phyloP scores from a whole-genome alignment of 352 stramenopile species.

The Phytophthora fragariaefolia region DNA sequence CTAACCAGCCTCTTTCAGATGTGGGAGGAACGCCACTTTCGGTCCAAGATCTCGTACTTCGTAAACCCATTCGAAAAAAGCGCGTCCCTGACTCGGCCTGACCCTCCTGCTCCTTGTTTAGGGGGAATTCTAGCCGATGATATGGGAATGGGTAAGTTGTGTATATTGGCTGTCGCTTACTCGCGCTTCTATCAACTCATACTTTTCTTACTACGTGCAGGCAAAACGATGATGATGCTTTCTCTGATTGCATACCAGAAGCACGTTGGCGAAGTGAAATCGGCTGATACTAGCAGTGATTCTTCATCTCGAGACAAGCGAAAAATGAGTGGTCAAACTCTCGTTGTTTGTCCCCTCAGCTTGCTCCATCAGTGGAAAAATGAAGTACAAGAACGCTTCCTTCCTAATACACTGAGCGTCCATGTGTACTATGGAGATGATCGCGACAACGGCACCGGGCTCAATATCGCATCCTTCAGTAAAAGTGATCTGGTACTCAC shows the following conservation, averaged over 20 bases:
- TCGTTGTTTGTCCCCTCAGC: conserved; percentile 89
- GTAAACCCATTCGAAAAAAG: conserved; percentile 87
- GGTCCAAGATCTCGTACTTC: conserved; percentile 61
- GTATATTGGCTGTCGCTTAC: too few relatives aligned
- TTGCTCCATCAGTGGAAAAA: conserved; percentile 91
- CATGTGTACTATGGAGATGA: conserved; percentile 82
- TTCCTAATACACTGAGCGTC: conserved; percentile 54
- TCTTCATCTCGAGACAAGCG: conserved; percentile 9
- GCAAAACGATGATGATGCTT: conserved; percentile 88
- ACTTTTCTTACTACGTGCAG: conserved; percentile 22
- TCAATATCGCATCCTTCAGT: conserved; percentile 20
- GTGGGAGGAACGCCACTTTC: conserved; percentile 73
- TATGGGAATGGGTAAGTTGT: conserved; percentile 88
- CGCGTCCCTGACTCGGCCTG: conserved; percentile 63
- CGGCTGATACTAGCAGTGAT: not conserved
- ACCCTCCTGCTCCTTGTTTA: conserved; percentile 61
- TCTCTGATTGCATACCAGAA: conserved; percentile 72
- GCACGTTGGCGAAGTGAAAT: conserved; percentile 31
- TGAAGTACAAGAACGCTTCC: conserved; percentile 77
- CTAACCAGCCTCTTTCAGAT: conserved; percentile 47
- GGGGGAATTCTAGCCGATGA: conserved; percentile 92
- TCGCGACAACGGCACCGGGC: conserved; percentile 25
- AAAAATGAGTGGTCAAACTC: conserved; percentile 51
- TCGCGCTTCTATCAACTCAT: too few relatives aligned
- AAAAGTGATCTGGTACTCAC: conserved; percentile 83